Percentiles rank a stretch among this genome's conserved stretches.
Conservation (phyloP, 1,284 basidiomycete genomes). For the Puccinia triticina region DNA sequence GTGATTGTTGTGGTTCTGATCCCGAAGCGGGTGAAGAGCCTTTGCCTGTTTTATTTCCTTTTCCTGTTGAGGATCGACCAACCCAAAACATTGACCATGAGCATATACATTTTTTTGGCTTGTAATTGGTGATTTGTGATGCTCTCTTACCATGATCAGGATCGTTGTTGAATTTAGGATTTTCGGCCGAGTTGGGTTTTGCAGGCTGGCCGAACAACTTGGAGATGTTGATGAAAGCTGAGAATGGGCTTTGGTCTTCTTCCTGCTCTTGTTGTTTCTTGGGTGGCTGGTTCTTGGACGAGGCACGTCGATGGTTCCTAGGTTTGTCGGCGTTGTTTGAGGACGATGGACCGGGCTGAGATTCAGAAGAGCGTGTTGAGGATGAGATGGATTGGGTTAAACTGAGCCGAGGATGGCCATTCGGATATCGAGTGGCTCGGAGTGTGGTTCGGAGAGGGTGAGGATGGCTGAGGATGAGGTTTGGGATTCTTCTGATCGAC, state of each 20-base stretch:
- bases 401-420: neutral
- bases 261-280: conserved; percentile 17
- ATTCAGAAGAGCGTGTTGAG: neutral
- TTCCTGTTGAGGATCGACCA: no score
- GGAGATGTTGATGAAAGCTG: conserved; percentile 17
- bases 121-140: neutral
- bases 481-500: conserved; percentile 20
- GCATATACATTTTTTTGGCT: neutral
- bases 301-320: neutral
- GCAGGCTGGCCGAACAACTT: conserved; percentile 18
- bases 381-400: conserved; percentile 6
- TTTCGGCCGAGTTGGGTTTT: neutral
- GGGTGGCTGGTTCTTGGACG: conserved; percentile 19
- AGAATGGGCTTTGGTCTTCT: conserved; percentile 33
- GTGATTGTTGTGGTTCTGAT: conserved; percentile 13
- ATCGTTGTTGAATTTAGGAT: conserved; percentile 5
- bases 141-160: conserved; percentile 15
- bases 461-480: neutral
- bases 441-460: neutral
- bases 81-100: no score
- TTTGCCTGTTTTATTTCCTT: conserved; percentile 4
- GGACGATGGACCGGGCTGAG: neutral
- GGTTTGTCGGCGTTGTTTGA: conserved; percentile 2
- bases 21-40: conserved; percentile 13
- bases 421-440: neutral